Evolutionary conservation across 1,284 basidiomycete species (phyloP).

Genomic region (Fomitopsis pinicola): DNA sequence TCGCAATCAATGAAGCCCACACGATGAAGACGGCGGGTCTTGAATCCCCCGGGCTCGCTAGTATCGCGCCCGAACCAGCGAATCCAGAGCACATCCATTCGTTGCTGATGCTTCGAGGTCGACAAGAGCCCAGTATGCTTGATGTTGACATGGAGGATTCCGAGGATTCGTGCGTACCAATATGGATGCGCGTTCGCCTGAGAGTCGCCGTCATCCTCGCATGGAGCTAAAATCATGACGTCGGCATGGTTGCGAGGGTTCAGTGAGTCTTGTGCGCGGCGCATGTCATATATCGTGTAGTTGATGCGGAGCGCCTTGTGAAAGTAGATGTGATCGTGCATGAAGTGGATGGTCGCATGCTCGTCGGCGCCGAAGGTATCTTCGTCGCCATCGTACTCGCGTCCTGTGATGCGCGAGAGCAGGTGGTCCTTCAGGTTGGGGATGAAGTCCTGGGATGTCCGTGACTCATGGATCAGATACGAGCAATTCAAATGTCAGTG

Average conservation of each 20-base stretch:
- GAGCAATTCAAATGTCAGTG: not conserved
- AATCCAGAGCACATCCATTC: conserved; percentile 33
- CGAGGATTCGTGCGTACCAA: conserved; percentile 15
- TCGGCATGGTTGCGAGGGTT: conserved; percentile 28
- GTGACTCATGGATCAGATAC: too few relatives aligned
- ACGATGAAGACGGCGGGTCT: conserved; percentile 22
- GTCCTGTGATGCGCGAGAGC: conserved; percentile 14
- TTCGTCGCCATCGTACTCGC: conserved; percentile 13
- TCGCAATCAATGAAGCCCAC: conserved; percentile 28
- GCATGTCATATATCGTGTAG: conserved; percentile 40
- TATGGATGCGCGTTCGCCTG: conserved; percentile 13
- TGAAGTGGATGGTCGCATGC: conserved; percentile 14
- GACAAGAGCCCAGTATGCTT: not conserved
- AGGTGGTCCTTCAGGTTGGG: conserved; percentile 19
- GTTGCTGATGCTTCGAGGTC: not conserved
- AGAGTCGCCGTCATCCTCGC: conserved; percentile 13
- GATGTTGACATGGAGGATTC: conserved; percentile 22
- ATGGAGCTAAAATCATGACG: conserved; percentile 28
- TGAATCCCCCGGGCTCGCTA: conserved; percentile 12
- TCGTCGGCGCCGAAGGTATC: conserved; percentile 10
- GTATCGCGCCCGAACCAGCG: conserved; percentile 27
- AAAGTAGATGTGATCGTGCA: conserved; percentile 23
- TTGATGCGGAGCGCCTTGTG: conserved; percentile 29
- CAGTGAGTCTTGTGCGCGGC: conserved; percentile 31
- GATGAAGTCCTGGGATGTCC: conserved; percentile 18